Conservation (phyloP, 345 rosid genomes). For the Eucalyptus urophylla region DNA sequence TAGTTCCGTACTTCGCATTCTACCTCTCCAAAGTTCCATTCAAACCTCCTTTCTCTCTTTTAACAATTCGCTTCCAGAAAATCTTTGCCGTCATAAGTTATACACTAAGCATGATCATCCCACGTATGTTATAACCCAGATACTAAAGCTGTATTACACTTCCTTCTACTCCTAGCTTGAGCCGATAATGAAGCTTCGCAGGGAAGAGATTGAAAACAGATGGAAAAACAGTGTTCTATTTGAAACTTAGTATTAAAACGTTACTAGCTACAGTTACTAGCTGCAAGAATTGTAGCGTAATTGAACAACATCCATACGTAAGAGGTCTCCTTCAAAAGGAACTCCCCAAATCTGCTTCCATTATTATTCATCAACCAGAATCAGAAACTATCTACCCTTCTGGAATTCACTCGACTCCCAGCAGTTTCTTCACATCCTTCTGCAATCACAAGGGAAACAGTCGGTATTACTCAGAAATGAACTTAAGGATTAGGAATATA, state of each 20-base stretch:
- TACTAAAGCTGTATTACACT: not conserved
- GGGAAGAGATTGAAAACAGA: not conserved
- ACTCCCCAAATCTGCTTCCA: not conserved
- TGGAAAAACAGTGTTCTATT: not conserved
- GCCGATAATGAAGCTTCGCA: not conserved
- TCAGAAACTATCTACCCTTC: not conserved
- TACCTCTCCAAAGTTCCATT: not conserved
- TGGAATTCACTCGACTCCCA: conserved; percentile 19
- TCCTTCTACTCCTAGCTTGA: not conserved
- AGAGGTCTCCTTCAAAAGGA: not conserved
- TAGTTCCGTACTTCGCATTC: not conserved
- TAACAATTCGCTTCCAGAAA: not conserved
- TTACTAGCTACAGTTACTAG: not conserved
- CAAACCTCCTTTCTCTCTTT: not conserved
- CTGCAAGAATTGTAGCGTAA: not conserved
- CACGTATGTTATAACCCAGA: not conserved
- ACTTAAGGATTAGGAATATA: not conserved
- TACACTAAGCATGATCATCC: not conserved
- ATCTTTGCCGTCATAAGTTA: rapidly evolving
- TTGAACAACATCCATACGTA: not conserved
- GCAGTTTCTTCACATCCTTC: conserved; percentile 66
- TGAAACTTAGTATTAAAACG: not conserved
- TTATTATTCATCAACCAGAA: not conserved
- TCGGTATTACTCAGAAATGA: not conserved
- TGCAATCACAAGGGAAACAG: conserved; percentile 8